Conservation (phyloP, 345 rosid genomes). For the Melaleuca quinquenervia region DNA sequence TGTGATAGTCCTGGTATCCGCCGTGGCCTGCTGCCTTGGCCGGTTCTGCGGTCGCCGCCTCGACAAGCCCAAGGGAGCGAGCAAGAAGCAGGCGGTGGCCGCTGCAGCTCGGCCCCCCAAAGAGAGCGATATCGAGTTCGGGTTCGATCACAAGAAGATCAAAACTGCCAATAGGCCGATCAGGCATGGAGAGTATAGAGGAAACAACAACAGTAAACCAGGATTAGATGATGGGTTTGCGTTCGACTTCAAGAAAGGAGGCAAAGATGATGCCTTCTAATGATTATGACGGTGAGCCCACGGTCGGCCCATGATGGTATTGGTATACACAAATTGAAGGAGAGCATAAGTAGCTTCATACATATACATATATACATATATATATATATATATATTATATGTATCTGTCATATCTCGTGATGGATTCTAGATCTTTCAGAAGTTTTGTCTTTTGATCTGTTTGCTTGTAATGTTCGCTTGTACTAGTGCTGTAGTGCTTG, state of each 20-base stretch:
- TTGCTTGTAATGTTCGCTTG: neutral
- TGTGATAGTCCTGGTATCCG: conserved; percentile 42
- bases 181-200: neutral
- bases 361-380: too few species aligned
- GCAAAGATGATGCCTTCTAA: neutral
- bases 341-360: neutral
- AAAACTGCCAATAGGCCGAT: conserved; percentile 3
- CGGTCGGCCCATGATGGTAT: neutral
- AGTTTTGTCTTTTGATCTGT: neutral
- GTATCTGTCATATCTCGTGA: neutral
- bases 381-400: neutral
- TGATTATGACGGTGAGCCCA: neutral
- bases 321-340: neutral
- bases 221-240: neutral
- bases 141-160: conserved; percentile 24
- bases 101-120: neutral
- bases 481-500: neutral
- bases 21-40: conserved; percentile 48
- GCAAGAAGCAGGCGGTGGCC: neutral
- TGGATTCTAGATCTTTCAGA: neutral
- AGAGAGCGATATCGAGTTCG: conserved; percentile 23
- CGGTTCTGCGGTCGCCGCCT: conserved; percentile 28
- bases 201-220: neutral
- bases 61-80: neutral
- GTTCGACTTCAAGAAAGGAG: neutral